phyloP scores from a whole-genome alignment of 495 filamentous ascomycete genomes.

The Neurospora sublineolata region DNA sequence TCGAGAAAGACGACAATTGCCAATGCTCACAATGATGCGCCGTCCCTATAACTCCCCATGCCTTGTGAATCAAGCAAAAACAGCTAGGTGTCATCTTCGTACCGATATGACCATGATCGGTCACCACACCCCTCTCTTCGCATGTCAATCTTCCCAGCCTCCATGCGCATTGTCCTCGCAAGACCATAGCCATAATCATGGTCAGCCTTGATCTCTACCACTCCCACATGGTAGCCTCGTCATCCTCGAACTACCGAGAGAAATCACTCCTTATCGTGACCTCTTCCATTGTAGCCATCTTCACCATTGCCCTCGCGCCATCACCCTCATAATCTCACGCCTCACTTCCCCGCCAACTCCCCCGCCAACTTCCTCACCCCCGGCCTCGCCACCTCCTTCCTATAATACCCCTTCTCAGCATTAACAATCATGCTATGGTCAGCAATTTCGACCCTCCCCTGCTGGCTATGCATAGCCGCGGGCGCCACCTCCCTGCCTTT shows the following conservation, averaged over 20 bases:
- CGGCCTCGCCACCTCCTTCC: conserved; percentile 24
- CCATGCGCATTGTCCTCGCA: background rate
- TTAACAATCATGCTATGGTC: conserved; percentile 40
- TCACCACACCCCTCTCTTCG: background rate
- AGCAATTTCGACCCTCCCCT: conserved; percentile 29
- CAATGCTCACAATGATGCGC: background rate
- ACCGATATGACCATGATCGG: background rate
- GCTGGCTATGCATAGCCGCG: conserved; percentile 36
- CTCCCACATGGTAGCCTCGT: background rate
- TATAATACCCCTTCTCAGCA: conserved; percentile 21
- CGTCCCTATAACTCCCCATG: background rate
- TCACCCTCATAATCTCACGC: background rate
- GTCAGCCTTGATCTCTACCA: background rate
- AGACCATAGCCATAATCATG: background rate
- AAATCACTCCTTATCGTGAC: background rate
- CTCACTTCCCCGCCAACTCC: conserved; percentile 8
- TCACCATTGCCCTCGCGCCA: background rate
- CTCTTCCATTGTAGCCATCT: background rate
- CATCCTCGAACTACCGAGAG: background rate
- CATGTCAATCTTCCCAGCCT: background rate
- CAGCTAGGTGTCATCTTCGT: background rate
- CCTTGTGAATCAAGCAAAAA: background rate
- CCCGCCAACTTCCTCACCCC: conserved; percentile 10
- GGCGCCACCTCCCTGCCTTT: conserved; percentile 59
- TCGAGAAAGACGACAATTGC: background rate